phyloP scores from a whole-genome alignment of 306 rosid genomes.

The Ormosia emarginata region DNA sequence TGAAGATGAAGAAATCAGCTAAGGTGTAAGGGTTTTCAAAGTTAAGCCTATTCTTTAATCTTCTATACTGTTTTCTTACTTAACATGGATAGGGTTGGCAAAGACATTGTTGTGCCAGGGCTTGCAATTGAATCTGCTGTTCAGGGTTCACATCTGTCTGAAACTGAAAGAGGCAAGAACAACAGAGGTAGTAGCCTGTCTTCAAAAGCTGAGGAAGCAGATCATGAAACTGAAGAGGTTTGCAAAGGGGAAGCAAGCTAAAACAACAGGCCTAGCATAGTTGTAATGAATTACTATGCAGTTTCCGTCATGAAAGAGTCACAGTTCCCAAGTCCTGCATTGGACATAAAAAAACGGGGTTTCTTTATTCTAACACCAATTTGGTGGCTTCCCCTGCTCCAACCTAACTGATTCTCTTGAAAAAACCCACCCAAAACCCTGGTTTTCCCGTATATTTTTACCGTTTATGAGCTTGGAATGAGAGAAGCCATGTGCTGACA shows the following conservation, averaged over 20 bases:
- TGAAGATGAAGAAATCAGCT: not conserved
- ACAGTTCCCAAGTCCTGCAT: constrained; percentile 41
- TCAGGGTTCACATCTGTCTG: not conserved
- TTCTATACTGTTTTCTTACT: not conserved
- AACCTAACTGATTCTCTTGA: constrained; percentile 57
- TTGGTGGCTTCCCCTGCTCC: constrained; percentile 39
- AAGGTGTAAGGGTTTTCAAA: not conserved
- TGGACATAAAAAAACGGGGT: constrained; percentile 12
- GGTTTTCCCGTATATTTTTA: constrained; percentile 24
- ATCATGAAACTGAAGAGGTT: constrained; percentile 15
- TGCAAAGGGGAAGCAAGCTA: constrained; percentile 9
- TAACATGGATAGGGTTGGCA: not conserved
- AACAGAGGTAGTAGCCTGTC: not conserved
- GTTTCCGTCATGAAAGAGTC: constrained; percentile 20
- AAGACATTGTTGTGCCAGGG: not conserved
- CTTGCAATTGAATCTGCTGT: constrained; percentile 4
- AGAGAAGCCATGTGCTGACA: constrained; percentile 77
- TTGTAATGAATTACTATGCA: not conserved
- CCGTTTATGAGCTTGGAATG: constrained; percentile 41
- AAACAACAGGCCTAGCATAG: not conserved
- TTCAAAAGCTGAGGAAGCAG: constrained; percentile 24
- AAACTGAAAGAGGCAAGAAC: constrained; percentile 9
- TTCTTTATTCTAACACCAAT: constrained; percentile 14
- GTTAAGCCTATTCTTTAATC: not conserved
- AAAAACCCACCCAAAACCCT: constrained; percentile 38